Evolutionary conservation across 768 basidiomycete genomes (phyloP).

Genomic region (Rhizopogon vulgaris): DNA sequence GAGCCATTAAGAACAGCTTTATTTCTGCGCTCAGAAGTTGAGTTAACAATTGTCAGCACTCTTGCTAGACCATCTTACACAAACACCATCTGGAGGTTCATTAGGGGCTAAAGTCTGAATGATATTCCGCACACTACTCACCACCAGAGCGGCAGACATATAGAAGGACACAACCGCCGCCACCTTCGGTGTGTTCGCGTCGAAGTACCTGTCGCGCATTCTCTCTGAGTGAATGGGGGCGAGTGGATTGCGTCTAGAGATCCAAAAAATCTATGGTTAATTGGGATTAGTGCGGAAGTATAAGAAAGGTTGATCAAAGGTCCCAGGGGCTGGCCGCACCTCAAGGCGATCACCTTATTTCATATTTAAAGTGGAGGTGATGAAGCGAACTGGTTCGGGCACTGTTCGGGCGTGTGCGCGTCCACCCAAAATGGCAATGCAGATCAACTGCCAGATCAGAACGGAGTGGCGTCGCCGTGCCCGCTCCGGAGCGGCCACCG

Average conservation of each 20-base stretch:
- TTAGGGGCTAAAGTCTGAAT: slow-evolving; percentile 1
- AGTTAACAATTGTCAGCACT: background rate
- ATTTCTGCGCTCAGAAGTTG: slow-evolving; percentile 39
- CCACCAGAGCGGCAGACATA: slow-evolving; percentile 70
- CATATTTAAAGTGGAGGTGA: background rate
- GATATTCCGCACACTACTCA: slow-evolving; percentile 30
- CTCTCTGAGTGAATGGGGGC: background rate
- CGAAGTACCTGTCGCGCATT: slow-evolving; percentile 19
- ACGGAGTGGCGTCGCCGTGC: slow-evolving; percentile 2
- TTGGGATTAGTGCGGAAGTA: background rate
- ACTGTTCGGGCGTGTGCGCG: background rate
- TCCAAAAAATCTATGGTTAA: too few species aligned
- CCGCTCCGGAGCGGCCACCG: background rate
- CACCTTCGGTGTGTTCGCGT: slow-evolving; percentile 40
- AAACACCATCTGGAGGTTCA: slow-evolving; percentile 39
- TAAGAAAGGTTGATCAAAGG: background rate
- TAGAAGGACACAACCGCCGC: slow-evolving; percentile 73
- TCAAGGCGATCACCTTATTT: background rate
- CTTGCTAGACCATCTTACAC: slow-evolving; percentile 28
- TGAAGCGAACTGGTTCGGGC: background rate
- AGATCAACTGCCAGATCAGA: background rate
- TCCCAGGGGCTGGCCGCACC: too few species aligned
- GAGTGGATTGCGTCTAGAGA: too few species aligned
- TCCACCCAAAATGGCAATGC: background rate
- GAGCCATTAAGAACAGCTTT: slow-evolving; percentile 68